phyloP scores from a whole-genome alignment of 768 basidiomycete genomes.

The Guyanaporus albipodus region DNA sequence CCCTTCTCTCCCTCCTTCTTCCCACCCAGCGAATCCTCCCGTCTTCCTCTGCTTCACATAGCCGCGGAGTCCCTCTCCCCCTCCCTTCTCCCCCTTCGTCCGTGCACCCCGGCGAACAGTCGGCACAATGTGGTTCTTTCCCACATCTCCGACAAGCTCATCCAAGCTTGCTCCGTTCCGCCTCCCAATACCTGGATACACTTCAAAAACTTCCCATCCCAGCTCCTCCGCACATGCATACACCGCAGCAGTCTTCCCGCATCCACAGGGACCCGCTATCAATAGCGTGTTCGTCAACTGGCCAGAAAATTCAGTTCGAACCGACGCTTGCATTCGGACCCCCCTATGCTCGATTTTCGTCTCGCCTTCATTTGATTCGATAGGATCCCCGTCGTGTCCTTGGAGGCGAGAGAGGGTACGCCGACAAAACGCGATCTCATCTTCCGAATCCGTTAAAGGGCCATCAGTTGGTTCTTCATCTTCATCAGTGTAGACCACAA shows the following conservation, averaged over 20 bases:
- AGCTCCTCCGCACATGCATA: conserved; percentile 94
- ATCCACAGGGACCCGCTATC: conserved; percentile 75
- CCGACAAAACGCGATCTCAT: conserved; percentile 30
- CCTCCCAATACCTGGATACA: conserved; percentile 92
- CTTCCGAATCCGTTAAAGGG: conserved; percentile 36
- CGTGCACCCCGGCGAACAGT: conserved; percentile 21
- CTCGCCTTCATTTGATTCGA: background rate
- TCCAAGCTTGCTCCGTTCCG: conserved; percentile 77
- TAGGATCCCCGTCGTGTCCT: background rate
- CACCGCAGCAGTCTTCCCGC: conserved; percentile 88
- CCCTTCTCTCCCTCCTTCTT: conserved; percentile 3
- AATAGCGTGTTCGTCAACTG: conserved; percentile 83
- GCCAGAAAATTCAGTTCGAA: conserved; percentile 33
- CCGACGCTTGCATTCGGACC: conserved; percentile 8
- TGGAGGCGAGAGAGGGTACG: conserved; percentile 21
- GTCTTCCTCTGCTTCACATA: conserved; percentile 15
- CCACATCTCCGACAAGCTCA: conserved; percentile 84
- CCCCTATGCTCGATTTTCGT: conserved; percentile 5
- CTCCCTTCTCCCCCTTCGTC: conserved; percentile 9
- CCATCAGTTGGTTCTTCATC: conserved; percentile 32
- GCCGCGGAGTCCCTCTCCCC: conserved; percentile 10
- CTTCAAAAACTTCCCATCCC: conserved; percentile 95
- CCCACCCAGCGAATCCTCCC: conserved; percentile 13
- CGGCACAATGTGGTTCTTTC: conserved; percentile 83
- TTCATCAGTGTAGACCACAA: conserved; percentile 47